phyloP scores from a whole-genome alignment of 2,329 filamentous ascomycete genomes.

The Microsporum audouinii region DNA sequence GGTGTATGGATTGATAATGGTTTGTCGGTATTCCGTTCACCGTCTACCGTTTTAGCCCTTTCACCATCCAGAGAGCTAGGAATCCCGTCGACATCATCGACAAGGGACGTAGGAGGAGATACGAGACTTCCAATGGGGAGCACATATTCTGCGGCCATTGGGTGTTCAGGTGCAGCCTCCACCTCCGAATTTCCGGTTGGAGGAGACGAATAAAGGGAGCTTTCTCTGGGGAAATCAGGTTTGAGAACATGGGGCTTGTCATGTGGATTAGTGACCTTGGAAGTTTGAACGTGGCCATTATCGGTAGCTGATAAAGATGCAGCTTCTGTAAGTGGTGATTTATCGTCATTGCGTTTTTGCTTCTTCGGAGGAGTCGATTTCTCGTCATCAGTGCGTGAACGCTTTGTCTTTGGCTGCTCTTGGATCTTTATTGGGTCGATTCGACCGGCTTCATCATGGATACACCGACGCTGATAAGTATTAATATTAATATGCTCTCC shows the following conservation, averaged over 20 bases:
- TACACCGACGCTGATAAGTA: constrained; percentile 48
- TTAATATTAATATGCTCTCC: constrained; percentile 2
- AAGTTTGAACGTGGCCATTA: not conserved
- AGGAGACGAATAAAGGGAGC: constrained; percentile 27
- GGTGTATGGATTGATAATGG: constrained; percentile 24
- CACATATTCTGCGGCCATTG: constrained; percentile 15
- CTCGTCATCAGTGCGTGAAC: constrained; percentile 38
- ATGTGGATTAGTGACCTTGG: not conserved
- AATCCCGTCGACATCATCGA: constrained; percentile 30
- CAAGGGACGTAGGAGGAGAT: constrained; percentile 36
- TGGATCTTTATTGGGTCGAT: constrained; percentile 54
- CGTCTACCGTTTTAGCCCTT: constrained; percentile 14
- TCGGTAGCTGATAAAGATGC: not conserved
- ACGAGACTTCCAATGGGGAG: constrained; percentile 29
- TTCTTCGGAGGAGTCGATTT: constrained; percentile 18
- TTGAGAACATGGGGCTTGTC: not conserved
- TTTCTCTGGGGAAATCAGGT: not conserved
- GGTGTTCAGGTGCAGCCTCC: constrained; percentile 19
- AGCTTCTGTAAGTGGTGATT: constrained; percentile 2
- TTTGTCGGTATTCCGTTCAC: constrained; percentile 16
- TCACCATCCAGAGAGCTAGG: constrained; percentile 18
- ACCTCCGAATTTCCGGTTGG: constrained; percentile 27
- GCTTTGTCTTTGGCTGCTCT: constrained; percentile 49
- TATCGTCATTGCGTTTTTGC: constrained; percentile 19
- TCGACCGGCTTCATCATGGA: constrained; percentile 54